These are phyloP conservation scores for Garcia nutans DNA, from an alignment of 345 rosid species.

Conservation along the genomic window DNA sequence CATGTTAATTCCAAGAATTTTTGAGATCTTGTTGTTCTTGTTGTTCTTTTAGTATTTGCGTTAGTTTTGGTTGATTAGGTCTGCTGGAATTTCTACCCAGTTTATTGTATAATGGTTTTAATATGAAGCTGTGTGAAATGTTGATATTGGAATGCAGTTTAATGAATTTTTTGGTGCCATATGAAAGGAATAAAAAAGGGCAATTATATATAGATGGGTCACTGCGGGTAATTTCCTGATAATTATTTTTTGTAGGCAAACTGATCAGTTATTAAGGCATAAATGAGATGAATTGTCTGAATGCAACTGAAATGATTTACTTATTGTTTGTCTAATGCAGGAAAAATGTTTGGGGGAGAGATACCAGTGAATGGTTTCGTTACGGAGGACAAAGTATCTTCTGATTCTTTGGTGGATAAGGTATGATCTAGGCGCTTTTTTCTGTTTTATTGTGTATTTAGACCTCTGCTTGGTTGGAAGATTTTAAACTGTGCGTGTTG, in stretches of 20 bases:
- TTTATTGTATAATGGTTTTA: background rate
- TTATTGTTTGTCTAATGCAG: constrained; percentile 26
- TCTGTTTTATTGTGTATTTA: background rate
- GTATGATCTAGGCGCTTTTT: constrained; percentile 28
- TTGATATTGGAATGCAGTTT: background rate
- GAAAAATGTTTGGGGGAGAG: constrained; percentile 37
- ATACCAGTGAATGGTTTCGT: constrained; percentile 32
- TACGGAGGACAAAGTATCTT: constrained; percentile 27
- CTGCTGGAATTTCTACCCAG: background rate
- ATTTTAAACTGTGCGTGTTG: background rate
- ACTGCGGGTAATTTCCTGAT: background rate
- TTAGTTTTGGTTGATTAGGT: constrained; percentile 8
- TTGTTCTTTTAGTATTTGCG: background rate
- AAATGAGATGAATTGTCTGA: background rate
- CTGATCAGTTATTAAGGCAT: background rate
- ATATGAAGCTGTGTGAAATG: background rate
- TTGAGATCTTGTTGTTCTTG: background rate
- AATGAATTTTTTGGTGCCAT: background rate
- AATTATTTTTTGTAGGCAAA: background rate
- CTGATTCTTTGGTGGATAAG: constrained; percentile 27
- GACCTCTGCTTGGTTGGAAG: background rate
- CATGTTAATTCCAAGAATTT: background rate
- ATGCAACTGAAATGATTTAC: constrained; percentile 11
- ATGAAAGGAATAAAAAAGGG: background rate
- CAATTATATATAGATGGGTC: background rate